These are phyloP conservation scores for Lipomyces starkeyi DNA, from an alignment of 805 yeast genomes.

Conservation along the genomic window DNA sequence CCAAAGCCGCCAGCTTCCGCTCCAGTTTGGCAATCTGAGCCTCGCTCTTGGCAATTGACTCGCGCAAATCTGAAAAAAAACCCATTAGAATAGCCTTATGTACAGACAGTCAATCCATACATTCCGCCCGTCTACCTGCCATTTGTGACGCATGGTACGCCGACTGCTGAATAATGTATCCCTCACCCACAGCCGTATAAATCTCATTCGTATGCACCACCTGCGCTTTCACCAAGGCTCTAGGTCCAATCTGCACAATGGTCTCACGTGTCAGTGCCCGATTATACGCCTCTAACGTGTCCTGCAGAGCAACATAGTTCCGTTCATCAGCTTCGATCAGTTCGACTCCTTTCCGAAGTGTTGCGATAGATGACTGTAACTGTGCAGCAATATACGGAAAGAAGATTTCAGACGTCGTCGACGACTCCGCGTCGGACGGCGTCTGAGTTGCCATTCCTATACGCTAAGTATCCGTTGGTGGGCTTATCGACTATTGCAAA, in stretches of 20 bases:
- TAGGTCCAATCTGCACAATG: slow-evolving; percentile 20
- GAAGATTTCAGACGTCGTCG: slow-evolving; percentile 6
- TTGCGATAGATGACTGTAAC: slow-evolving; percentile 16
- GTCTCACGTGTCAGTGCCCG: slow-evolving; percentile 17
- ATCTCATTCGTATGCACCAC: slow-evolving; percentile 35
- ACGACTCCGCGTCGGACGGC: neutral
- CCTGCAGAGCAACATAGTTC: slow-evolving; percentile 15
- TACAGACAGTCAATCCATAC: slow-evolving; percentile 12
- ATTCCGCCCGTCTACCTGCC: slow-evolving; percentile 24
- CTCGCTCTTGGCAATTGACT: slow-evolving; percentile 9
- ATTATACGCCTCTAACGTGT: slow-evolving; percentile 22
- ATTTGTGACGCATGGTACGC: slow-evolving; percentile 31
- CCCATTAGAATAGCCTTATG: neutral
- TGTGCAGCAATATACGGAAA: slow-evolving; percentile 21
- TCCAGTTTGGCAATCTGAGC: slow-evolving; percentile 19
- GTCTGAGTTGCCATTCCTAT: neutral
- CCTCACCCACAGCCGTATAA: slow-evolving; percentile 29
- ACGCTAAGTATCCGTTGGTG: neutral
- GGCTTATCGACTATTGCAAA: neutral
- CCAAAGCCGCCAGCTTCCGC: slow-evolving; percentile 22
- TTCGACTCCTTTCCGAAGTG: slow-evolving; percentile 11
- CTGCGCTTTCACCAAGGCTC: slow-evolving; percentile 30
- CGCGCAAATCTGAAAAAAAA: slow-evolving; percentile 13
- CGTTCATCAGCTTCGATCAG: slow-evolving; percentile 13
- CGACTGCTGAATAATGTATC: slow-evolving; percentile 28